A percentile compares a stretch with the other conserved stretches of the same genome.
Conservation (phyloP, 768 basidiomycete species). For the Agrocybe pediades region DNA sequence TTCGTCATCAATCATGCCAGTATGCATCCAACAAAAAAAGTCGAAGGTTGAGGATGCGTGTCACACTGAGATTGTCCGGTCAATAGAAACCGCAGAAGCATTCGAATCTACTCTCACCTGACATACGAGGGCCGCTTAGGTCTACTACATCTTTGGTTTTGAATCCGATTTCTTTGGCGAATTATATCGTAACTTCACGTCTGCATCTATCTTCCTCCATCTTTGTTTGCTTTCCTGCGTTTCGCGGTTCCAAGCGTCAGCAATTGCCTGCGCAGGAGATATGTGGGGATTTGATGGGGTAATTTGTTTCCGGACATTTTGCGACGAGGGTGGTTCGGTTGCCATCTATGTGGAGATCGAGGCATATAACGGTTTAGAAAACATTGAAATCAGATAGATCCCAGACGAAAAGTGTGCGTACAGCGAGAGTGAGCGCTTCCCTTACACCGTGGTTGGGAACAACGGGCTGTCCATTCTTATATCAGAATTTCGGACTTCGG, state of each 20-base stretch:
- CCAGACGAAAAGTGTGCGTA: constrained; percentile 31
- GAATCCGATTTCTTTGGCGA: constrained; percentile 37
- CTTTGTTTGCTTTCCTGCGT: constrained; percentile 57
- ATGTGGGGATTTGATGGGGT: constrained; percentile 31
- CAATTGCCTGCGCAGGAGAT: constrained; percentile 65
- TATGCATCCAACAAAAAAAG: constrained; percentile 11
- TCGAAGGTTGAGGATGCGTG: constrained; percentile 18
- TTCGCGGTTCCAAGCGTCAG: constrained; percentile 68
- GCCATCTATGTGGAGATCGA: constrained; percentile 41
- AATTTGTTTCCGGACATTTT: constrained; percentile 31
- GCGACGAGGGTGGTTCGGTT: constrained; percentile 41
- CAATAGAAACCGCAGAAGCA: constrained; percentile 8
- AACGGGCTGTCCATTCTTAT: constrained; percentile 46
- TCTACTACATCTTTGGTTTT: constrained; percentile 55
- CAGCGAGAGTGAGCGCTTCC: constrained; percentile 35
- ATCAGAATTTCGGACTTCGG: constrained; percentile 38
- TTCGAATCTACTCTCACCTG: constrained; percentile 14
- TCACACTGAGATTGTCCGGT: constrained; percentile 10
- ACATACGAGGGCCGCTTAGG: constrained; percentile 8
- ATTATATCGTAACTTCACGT: constrained; percentile 52
- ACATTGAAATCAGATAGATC: constrained; percentile 19
- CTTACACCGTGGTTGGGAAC: constrained; percentile 33
- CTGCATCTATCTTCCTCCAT: constrained; percentile 55
- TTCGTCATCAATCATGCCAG: constrained; percentile 10
- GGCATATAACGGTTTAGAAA: constrained; percentile 30